Evolutionary conservation across 768 basidiomycete species (phyloP).

Genomic region (Neoboletus subvelutipes): DNA sequence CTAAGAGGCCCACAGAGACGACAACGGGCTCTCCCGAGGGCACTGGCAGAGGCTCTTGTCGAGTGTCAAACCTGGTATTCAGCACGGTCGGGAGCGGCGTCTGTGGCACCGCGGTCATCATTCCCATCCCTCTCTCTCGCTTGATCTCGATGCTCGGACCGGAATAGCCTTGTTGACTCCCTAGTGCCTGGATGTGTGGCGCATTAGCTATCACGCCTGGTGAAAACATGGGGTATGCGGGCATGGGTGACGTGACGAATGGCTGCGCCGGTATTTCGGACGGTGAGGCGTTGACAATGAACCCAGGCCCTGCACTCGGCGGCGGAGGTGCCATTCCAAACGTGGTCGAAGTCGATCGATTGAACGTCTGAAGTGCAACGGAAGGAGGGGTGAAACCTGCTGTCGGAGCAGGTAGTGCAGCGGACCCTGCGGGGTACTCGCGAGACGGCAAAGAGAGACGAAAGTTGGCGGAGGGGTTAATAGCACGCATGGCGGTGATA

Average conservation of each 20-base stretch:
- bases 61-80: slow-evolving; percentile 39
- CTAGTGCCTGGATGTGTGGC: slow-evolving; percentile 55
- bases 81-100: slow-evolving; percentile 58
- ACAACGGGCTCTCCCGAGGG: slow-evolving; percentile 56
- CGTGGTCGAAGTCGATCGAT: slow-evolving; percentile 28
- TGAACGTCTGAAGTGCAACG: slow-evolving; percentile 33
- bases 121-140: slow-evolving; percentile 50
- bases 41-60: slow-evolving; percentile 8
- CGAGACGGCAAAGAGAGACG: slow-evolving; percentile 31
- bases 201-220: slow-evolving; percentile 43
- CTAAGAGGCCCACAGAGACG: slow-evolving; percentile 62
- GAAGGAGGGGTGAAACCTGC: slow-evolving; percentile 36
- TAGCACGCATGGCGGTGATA: slow-evolving; percentile 32
- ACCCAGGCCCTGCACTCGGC: slow-evolving; percentile 17
- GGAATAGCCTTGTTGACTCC: slow-evolving; percentile 46
- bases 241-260: slow-evolving; percentile 50
- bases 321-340: slow-evolving; percentile 37
- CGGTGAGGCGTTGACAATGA: slow-evolving; percentile 4
- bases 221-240: slow-evolving; percentile 72
- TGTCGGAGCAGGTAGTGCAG: slow-evolving; percentile 2
- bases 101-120: slow-evolving; percentile 37
- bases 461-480: slow-evolving; percentile 15
- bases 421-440: slow-evolving; percentile 22
- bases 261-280: slow-evolving; percentile 17
- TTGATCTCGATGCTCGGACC: slow-evolving; percentile 66